Percentiles rank a stretch among this genome's conserved stretches.
These are phyloP conservation scores for Elasticomyces elasticus DNA, from an alignment of 495 filamentous ascomycete genomes.

Conservation along the genomic window DNA sequence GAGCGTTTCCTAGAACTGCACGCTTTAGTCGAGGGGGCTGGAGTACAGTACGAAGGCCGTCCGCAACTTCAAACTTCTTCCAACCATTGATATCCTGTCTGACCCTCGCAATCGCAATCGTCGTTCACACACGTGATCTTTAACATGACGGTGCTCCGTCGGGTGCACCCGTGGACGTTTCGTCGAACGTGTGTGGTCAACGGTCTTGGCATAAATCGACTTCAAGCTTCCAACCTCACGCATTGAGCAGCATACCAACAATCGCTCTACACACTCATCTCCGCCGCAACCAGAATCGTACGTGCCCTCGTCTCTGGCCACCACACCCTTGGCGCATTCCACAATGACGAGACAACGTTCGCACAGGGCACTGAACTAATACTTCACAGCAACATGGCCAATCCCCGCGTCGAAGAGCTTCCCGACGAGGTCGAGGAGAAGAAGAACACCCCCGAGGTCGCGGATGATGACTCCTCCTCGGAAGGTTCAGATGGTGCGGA, in stretches of 20 bases:
- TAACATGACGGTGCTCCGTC: neutral
- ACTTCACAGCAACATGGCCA: slow-evolving; percentile 62
- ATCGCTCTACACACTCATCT: neutral
- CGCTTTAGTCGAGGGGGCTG: too few species aligned
- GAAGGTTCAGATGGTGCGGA: slow-evolving; percentile 48
- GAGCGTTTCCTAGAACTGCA: slow-evolving; percentile 3
- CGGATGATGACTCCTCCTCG: slow-evolving; percentile 62
- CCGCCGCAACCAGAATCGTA: neutral
- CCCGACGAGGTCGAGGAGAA: slow-evolving; percentile 77
- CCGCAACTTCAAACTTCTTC: neutral
- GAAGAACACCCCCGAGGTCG: slow-evolving; percentile 46
- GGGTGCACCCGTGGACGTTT: neutral
- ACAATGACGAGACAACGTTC: too few species aligned
- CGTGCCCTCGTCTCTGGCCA: neutral
- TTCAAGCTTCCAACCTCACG: neutral
- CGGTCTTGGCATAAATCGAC: neutral
- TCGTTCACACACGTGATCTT: slow-evolving; percentile 1
- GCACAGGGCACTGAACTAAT: neutral
- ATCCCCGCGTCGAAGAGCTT: slow-evolving; percentile 94
- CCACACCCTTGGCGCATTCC: neutral
- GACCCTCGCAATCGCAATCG: too few species aligned
- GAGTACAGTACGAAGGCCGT: neutral
- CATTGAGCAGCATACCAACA: neutral
- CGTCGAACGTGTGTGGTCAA: neutral
- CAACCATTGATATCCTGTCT: too few species aligned